Evolutionary conservation across 108 stramenopile species (phyloP).

Genomic region (Pseudonitzschia delicatissima): DNA sequence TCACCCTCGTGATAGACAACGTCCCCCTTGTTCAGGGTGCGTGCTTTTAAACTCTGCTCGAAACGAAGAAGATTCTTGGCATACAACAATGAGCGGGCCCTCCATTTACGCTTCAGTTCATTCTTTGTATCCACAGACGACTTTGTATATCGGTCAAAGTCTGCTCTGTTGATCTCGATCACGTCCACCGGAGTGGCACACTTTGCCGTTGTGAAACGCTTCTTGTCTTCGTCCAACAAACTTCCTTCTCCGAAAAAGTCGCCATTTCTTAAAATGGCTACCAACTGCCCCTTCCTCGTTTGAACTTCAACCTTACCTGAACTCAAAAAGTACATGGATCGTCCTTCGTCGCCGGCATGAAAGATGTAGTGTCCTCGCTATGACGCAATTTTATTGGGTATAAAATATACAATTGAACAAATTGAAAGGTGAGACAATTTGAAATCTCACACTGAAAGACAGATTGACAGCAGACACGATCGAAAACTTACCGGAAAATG

Average conservation of each 20-base stretch:
- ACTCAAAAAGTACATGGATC: slow-evolving; percentile 84
- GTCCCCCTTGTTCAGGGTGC: slow-evolving; percentile 54
- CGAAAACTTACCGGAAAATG: slow-evolving; percentile 56
- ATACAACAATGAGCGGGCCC: slow-evolving; percentile 47
- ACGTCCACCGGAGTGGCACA: slow-evolving; percentile 76
- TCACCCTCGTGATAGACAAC: slow-evolving; percentile 73
- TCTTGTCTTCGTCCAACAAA: slow-evolving; percentile 45
- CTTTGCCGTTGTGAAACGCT: slow-evolving; percentile 60
- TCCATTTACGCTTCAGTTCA: slow-evolving; percentile 58
- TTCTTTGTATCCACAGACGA: slow-evolving; percentile 34
- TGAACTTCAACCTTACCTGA: slow-evolving; percentile 79
- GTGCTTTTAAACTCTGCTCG: slow-evolving; percentile 48
- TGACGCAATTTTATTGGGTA: background rate
- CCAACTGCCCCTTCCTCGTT: slow-evolving; percentile 68
- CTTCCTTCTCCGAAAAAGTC: slow-evolving; percentile 87
- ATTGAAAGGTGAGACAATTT: background rate
- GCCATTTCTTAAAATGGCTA: slow-evolving; percentile 60
- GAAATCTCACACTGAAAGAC: background rate
- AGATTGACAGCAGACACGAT: too few relatives aligned
- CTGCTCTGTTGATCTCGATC: slow-evolving; percentile 59
- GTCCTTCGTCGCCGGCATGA: slow-evolving; percentile 74
- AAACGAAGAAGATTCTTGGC: slow-evolving; percentile 67
- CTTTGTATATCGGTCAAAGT: slow-evolving; percentile 61
- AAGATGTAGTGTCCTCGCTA: slow-evolving; percentile 72
- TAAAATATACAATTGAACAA: background rate